phyloP scores from a whole-genome alignment of 1,139 yeast genomes.

The Blastobotrys ciferrii region DNA sequence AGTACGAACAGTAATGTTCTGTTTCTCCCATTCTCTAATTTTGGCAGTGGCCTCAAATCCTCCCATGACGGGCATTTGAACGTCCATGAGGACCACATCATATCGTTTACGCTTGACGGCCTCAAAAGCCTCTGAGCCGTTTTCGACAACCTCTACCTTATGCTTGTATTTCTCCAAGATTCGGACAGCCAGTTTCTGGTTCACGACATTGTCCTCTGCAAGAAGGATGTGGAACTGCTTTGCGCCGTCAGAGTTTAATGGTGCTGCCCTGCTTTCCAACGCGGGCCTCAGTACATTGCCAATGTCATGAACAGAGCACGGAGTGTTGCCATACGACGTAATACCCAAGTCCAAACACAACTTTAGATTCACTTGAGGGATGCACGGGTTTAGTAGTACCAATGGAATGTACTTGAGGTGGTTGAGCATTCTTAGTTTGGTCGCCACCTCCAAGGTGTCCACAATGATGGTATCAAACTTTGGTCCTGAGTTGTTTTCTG shows the following conservation, averaged over 20 bases:
- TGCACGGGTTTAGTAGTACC: constrained; percentile 70
- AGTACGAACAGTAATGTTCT: constrained; percentile 68
- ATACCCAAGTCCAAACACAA: constrained; percentile 82
- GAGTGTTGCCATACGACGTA: constrained; percentile 83
- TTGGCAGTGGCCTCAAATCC: constrained; percentile 88
- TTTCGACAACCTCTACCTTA: constrained; percentile 77
- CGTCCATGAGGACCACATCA: constrained; percentile 88
- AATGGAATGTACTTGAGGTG: constrained; percentile 81
- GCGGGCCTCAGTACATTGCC: constrained; percentile 85
- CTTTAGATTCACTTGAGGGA: constrained; percentile 78
- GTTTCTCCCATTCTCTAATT: constrained; percentile 85
- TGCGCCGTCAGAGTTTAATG: constrained; percentile 76
- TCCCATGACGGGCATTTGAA: constrained; percentile 94
- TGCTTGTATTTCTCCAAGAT: constrained; percentile 83
- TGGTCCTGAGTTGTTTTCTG: constrained; percentile 42
- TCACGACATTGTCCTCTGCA: constrained; percentile 85
- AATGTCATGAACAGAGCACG: constrained; percentile 75
- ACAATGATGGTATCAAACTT: constrained; percentile 78
- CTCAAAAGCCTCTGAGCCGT: constrained; percentile 79
- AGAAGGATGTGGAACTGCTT: constrained; percentile 69
- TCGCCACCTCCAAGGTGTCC: constrained; percentile 74
- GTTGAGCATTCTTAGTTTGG: constrained; percentile 61
- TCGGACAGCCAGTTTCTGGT: constrained; percentile 81
- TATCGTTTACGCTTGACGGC: constrained; percentile 65
- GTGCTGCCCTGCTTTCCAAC: constrained; percentile 74